Percentiles rank a stretch among this genome's conserved stretches.
phyloP scores from a whole-genome alignment of 306 rosid genomes.

The Prunus salicina region DNA sequence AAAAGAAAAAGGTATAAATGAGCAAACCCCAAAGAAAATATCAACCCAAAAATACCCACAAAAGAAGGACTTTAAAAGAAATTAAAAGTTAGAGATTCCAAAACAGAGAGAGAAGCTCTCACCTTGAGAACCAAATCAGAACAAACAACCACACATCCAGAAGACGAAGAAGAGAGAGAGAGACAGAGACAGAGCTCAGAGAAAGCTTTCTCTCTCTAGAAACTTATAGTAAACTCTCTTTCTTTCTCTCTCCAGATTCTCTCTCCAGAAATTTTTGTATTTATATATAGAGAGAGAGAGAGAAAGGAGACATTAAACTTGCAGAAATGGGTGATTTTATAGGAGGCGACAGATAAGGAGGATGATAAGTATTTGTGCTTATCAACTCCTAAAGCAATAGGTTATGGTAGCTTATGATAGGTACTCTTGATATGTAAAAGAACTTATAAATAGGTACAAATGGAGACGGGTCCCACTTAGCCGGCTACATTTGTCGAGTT shows the following conservation, averaged over 20 bases:
- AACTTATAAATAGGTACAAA: constrained; percentile 5
- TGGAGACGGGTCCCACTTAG: constrained; percentile 50
- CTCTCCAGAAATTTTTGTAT: constrained; percentile 25
- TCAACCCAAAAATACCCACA: constrained; percentile 30
- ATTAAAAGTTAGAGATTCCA: constrained; percentile 53
- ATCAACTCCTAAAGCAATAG: not conserved
- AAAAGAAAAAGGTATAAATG: constrained; percentile 32
- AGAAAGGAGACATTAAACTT: constrained; percentile 44
- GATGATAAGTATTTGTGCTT: rapidly evolving
- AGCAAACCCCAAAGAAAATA: constrained; percentile 7
- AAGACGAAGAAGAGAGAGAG: constrained; percentile 13
- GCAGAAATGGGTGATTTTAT: constrained; percentile 67
- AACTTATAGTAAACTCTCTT: constrained; percentile 41
- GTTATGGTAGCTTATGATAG: not conserved
- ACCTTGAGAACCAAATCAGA: constrained; percentile 60
- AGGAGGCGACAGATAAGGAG: constrained; percentile 49
- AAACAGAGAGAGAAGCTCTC: constrained; percentile 35
- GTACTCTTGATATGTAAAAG: rapidly evolving
- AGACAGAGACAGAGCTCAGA: constrained; percentile 35
- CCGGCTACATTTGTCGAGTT: constrained; percentile 70
- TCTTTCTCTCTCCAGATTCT: constrained; percentile 7
- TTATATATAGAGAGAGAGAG: not conserved
- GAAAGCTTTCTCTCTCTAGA: constrained; percentile 56
- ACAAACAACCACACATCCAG: constrained; percentile 31
- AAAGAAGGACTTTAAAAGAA: constrained; percentile 35